Evolutionary conservation across 228 moss, liverwort and hornwort genomes (phyloP), one percentile per base, ranked within the genome.

Genomic region (Sphagnum magellanicum): DNA sequence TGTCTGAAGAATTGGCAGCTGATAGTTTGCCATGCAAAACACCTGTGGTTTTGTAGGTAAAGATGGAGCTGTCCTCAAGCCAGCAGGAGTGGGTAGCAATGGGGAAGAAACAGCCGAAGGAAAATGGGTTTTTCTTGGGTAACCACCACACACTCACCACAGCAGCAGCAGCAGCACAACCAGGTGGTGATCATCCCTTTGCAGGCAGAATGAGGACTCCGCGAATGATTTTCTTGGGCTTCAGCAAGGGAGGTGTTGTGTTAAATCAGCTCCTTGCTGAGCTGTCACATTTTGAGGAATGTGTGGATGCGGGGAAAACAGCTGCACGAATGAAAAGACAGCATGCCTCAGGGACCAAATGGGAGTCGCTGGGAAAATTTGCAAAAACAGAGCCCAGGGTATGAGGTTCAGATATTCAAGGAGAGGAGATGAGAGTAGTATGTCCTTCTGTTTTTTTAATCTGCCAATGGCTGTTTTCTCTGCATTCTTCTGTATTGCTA

Each of bases 221-320:
- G 0, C 81, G 75, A 8, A 91, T 85, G 8, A 77, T 81, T 67
- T 57, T 94, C 58, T 73, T 94, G 48, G 93, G 93, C 1, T 94
- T 94, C 75, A 94, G 93, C 81, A 94, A 94, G 75, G 93, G 91
- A 12, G 93, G 93, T 7, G 84, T 94, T 59, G 83, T 94, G 14
- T 89, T 94, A 73, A 94, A 94, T 66, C 91, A 94, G 73, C 57
- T 94, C 63, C 78, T 94, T 6, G 89, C 89, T 50, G 93, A 94
- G 80, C 78, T 94, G n/a, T 87, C 85, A 0, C 81, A 85, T 60
- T 69, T 65, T 49, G 89, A 89, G 69, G 89, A 90, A 62, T 83
- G 74, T 66, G 52, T 77, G 77, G 81, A 77, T 55, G 85, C 77
- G 63, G 81, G 79, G 4, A 81, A 81, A 72, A 67, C 63, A 9